Evolutionary conservation across 2,329 filamentous ascomycete genomes (phyloP), one percentile per base, ranked within the genome.

Genomic region (Aspergillus sp.): DNA sequence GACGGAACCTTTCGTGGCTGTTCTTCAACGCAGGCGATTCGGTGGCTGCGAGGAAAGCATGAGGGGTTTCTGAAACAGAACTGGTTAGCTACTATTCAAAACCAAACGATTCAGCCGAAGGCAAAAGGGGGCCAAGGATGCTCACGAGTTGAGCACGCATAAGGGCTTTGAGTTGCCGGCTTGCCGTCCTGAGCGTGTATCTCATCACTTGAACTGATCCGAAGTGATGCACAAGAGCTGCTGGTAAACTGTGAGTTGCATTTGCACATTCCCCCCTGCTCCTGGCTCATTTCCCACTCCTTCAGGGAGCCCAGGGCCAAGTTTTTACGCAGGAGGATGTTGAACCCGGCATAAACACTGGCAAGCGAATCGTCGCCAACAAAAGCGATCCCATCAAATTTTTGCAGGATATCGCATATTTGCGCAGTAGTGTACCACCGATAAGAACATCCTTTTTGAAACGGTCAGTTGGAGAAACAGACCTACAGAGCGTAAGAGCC

Each of bases 331-430:
- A 73, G 54, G 7, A 74, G 61, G 37, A 72, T 65, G 49, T 72
- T 73, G 48, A 74, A 64, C 27, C 65, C 69, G n/a, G 64, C 61
- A 50, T 74, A 73, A 37, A 71, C 60, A 32, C 64, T 57, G 40
- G 62, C 59, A 11, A 70, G 56, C 28, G 62, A 54, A 34, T 65
- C 56, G 44, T 74, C 70, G 26, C 70, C 70, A 35, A 72, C 48
- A 44, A 74, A 73, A 12, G 66, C 48, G 5, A 73, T 45, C 12
- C 59, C 56, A 37, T 69, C 66, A 46, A 73, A 72, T 33, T 68
- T 64, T 42, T 66, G 61, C 27, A 73, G 58, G 13, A 72, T 70
- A 54, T 69, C 67, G 51, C 71, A 73, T 35, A 71, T 67, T 43
- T 73, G 68, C 7, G 54, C 43, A 4, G 61, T 59, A 6, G 62